phyloP scores from a whole-genome alignment of 177 flowering plant genomes.

The Tripterygium wilfordii region DNA sequence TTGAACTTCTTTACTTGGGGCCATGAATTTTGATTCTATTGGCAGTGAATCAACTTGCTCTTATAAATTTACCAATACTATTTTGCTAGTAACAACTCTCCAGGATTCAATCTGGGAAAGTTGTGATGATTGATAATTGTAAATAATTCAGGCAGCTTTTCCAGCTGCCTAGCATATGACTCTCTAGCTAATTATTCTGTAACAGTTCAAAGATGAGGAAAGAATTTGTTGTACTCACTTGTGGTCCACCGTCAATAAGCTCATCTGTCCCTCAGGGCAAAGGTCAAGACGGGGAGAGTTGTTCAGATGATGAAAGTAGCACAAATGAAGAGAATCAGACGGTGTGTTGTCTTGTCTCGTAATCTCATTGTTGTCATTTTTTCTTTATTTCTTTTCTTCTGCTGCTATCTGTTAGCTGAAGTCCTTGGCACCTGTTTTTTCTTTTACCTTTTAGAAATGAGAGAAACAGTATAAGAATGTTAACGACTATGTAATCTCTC shows the following conservation, averaged over 20 bases:
- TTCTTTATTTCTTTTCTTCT: neutral
- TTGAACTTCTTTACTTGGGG: no score
- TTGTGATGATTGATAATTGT: no score
- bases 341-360: conserved; percentile 39
- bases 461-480: no score
- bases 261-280: conserved; percentile 53
- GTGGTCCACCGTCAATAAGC: conserved; percentile 82
- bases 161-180: conserved; percentile 1
- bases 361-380: no score
- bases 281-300: conserved; percentile 65
- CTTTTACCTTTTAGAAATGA: no score
- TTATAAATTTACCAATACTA: no score
- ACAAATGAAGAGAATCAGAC: conserved; percentile 69
- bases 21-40: no score
- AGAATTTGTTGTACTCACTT: conserved; percentile 86
- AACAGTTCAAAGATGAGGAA: conserved; percentile 79
- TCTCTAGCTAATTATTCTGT: neutral
- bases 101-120: no score
- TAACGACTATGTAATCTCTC: neutral
- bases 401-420: neutral
- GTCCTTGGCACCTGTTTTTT: no score
- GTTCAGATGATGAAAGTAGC: conserved; percentile 60
- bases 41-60: no score
- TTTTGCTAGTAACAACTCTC: no score
- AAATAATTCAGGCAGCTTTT: neutral